Conservation (phyloP, 148 eudicot species). For the Rhododendron henanense region DNA sequence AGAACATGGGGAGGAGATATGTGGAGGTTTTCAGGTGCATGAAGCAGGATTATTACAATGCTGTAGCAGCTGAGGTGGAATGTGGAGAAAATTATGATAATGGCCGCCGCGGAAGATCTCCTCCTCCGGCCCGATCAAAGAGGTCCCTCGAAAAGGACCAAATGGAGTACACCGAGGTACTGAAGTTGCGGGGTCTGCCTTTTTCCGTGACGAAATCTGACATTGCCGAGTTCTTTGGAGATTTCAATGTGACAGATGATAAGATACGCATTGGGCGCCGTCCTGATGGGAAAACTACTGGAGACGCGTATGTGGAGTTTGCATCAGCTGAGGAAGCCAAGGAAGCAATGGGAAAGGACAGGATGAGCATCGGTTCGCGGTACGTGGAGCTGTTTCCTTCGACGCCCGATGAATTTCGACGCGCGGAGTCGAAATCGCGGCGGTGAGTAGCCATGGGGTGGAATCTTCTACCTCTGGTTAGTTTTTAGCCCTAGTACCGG, state of each 20-base stretch:
- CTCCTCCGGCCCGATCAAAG: conserved; percentile 53
- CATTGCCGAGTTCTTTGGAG: conserved; percentile 58
- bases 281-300: conserved; percentile 80
- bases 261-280: conserved; percentile 64
- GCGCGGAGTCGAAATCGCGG: conserved; percentile 67
- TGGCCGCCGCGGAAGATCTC: conserved; percentile 40
- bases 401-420: conserved; percentile 62
- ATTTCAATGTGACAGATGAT: conserved; percentile 45
- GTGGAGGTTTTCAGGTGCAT: conserved; percentile 87
- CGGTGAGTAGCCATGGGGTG: conserved; percentile 16
- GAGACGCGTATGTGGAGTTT: conserved; percentile 89
- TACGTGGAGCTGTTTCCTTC: conserved; percentile 89
- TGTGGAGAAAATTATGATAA: conserved; percentile 45
- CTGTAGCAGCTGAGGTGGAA: conserved; percentile 76
- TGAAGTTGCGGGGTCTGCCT: conserved; percentile 85
- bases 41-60: conserved; percentile 77
- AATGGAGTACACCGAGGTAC: conserved; percentile 65
- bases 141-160: conserved; percentile 61
- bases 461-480: not conserved
- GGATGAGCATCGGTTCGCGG: conserved; percentile 70
- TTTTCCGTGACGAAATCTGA: conserved; percentile 61
- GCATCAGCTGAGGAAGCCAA: conserved; percentile 75
- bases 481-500: not conserved
- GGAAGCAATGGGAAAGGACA: conserved; percentile 85
- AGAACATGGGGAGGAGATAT: conserved; percentile 84